Percentiles rank a stretch among this genome's conserved stretches.
Conservation (phyloP, 169 alveolate genomes). For the Plasmodium billcollinsi region DNA sequence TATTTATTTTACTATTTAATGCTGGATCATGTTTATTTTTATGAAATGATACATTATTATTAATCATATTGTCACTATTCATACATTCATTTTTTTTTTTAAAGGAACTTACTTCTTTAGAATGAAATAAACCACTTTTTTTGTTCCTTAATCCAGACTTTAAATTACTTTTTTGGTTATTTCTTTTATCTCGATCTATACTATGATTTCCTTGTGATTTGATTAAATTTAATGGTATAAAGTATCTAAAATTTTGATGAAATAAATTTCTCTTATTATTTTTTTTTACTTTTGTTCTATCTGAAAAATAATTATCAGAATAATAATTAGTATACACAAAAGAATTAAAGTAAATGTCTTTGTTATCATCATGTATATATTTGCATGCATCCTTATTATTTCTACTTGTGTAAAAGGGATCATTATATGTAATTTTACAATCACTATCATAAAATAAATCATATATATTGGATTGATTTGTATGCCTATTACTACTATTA, state of each 20-base stretch:
- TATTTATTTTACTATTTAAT: background rate
- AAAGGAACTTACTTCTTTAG: conserved; percentile 13
- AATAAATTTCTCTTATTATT: background rate
- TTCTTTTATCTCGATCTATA: background rate
- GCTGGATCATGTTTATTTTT: background rate
- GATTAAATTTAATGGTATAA: conserved; percentile 12
- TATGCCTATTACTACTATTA: background rate
- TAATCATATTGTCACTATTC: conserved; percentile 8
- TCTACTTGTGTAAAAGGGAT: conserved; percentile 2
- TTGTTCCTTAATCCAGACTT: conserved; percentile 10
- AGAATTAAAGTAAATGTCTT: conserved; percentile 10
- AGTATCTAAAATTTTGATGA: conserved; percentile 9
- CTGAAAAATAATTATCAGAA: conserved; percentile 74
- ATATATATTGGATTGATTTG: background rate
- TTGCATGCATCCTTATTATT: conserved; percentile 6
- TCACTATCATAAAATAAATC: conserved; percentile 20
- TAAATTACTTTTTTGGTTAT: conserved; percentile 29
- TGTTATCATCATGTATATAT: conserved; percentile 14
- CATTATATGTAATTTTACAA: conserved; percentile 2
- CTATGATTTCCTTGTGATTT: background rate
- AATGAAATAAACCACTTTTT: conserved; percentile 3
- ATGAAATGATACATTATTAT: background rate
- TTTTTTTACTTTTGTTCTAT: conserved; percentile 22
- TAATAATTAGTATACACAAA: conserved; percentile 11
- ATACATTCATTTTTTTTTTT: conserved; percentile 9